Evolutionary conservation across 2,329 filamentous ascomycete genomes (phyloP).

Genomic region (Diaporthe sp.): DNA sequence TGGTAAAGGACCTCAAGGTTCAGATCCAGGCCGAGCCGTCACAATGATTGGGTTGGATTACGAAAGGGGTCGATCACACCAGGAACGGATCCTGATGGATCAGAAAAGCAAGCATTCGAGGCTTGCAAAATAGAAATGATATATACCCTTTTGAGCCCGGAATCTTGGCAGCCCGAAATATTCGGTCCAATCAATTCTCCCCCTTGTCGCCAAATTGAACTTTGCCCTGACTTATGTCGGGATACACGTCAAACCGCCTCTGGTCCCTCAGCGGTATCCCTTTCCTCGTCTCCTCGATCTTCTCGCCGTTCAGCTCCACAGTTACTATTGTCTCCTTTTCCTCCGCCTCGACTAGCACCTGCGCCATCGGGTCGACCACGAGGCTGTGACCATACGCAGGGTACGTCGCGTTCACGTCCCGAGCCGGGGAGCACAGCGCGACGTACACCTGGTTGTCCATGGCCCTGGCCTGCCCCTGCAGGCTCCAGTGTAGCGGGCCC

Average conservation of each 20-base stretch:
- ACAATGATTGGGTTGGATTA: neutral
- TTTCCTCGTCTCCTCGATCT: slow-evolving; percentile 81
- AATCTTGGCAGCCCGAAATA: neutral
- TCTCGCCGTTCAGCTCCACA: slow-evolving; percentile 76
- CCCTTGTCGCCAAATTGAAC: slow-evolving; percentile 39
- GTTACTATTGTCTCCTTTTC: slow-evolving; percentile 83
- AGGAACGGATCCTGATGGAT: slow-evolving; percentile 8
- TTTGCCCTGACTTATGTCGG: slow-evolving; percentile 81
- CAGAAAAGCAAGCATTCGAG: slow-evolving; percentile 1
- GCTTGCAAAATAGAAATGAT: slow-evolving; percentile 24
- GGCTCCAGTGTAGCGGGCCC: slow-evolving; percentile 89
- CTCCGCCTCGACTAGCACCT: slow-evolving; percentile 82
- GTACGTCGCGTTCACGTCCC: slow-evolving; percentile 83
- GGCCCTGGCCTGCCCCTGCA: slow-evolving; percentile 85
- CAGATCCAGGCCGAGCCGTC: slow-evolving; percentile 1
- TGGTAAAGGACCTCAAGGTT: neutral
- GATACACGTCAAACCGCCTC: slow-evolving; percentile 94
- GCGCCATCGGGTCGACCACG: slow-evolving; percentile 88
- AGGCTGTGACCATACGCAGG: slow-evolving; percentile 94
- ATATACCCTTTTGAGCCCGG: slow-evolving; percentile 21
- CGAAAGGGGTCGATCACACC: slow-evolving; percentile 3
- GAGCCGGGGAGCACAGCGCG: slow-evolving; percentile 89
- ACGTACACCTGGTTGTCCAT: slow-evolving; percentile 97
- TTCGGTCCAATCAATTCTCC: slow-evolving; percentile 18
- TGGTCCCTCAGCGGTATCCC: slow-evolving; percentile 88